Evolutionary conservation across 2,329 filamentous ascomycete species (phyloP).

Genomic region (Penicillium hordei): DNA sequence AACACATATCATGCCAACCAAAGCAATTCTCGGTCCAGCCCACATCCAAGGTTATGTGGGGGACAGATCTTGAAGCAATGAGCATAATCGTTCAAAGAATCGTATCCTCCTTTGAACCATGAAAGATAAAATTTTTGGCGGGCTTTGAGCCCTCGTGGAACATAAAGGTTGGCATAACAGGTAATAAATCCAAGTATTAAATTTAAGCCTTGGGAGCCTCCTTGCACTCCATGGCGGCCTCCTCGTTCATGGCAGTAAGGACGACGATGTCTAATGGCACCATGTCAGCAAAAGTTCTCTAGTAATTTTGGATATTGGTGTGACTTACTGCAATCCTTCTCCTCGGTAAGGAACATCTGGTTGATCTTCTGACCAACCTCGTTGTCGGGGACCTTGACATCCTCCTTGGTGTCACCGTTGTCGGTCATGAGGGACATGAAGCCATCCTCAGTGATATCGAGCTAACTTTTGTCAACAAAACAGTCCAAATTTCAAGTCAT

Average conservation of each 20-base stretch:
- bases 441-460: conserved; percentile 89
- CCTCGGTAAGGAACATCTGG: conserved; percentile 75
- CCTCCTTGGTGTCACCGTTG: conserved; percentile 84
- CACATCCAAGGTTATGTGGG: conserved; percentile 36
- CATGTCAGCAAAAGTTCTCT: not conserved
- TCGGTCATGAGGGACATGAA: conserved; percentile 94
- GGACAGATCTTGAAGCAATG: conserved; percentile 25
- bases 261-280: conserved; percentile 73
- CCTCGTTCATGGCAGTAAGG: conserved; percentile 94
- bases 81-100: conserved; percentile 30
- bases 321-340: conserved; percentile 88
- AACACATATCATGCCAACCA: conserved; percentile 38
- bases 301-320: not conserved
- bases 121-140: conserved; percentile 27
- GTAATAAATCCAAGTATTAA: conserved; percentile 24
- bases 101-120: conserved; percentile 30
- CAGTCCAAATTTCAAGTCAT: not conserved
- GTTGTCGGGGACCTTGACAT: conserved; percentile 88
- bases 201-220: conserved; percentile 62
- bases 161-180: conserved; percentile 33
- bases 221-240: conserved; percentile 89
- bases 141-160: conserved; percentile 27
- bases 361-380: conserved; percentile 85
- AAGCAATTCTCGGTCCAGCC: conserved; percentile 37
- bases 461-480: conserved; percentile 50